A percentile compares a stretch with the other conserved stretches of the same genome.
Conservation (phyloP, 345 rosid species). For the Brassica rapa region DNA sequence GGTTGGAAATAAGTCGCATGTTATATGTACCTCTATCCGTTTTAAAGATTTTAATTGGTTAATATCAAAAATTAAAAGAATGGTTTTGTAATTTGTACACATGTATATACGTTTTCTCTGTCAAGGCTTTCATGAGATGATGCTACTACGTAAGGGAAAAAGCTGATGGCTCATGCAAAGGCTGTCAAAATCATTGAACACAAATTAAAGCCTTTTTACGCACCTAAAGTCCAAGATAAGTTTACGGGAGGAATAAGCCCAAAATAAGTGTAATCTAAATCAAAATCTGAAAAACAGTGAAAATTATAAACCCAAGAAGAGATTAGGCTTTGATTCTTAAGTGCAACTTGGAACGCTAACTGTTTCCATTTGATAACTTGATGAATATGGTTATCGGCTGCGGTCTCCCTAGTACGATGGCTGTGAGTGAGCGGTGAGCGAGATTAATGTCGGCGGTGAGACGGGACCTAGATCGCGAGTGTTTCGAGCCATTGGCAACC, state of each 20-base stretch:
- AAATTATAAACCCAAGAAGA: background rate
- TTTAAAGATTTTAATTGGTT: background rate
- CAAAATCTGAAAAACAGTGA: background rate
- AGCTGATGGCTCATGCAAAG: background rate
- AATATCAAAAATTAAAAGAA: background rate
- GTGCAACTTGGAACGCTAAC: conserved; percentile 50
- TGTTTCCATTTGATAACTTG: conserved; percentile 45
- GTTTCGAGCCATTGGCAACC: conserved; percentile 51
- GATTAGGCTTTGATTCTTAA: background rate
- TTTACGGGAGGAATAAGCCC: background rate
- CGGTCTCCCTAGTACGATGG: background rate
- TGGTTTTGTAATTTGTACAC: background rate
- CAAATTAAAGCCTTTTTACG: background rate
- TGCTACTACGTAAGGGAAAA: background rate
- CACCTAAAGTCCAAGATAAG: background rate
- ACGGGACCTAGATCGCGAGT: conserved; percentile 42
- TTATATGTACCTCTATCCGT: background rate
- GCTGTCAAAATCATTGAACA: background rate
- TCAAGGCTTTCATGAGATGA: background rate
- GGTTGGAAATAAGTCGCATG: background rate
- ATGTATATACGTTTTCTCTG: background rate
- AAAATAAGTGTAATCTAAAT: background rate
- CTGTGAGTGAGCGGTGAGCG: conserved; percentile 30
- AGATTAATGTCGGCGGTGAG: conserved; percentile 40
- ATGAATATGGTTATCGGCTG: conserved; percentile 36